Evolutionary conservation across 2,329 filamentous ascomycete genomes (phyloP).

Genomic region (Colletotrichum graminicola): DNA sequence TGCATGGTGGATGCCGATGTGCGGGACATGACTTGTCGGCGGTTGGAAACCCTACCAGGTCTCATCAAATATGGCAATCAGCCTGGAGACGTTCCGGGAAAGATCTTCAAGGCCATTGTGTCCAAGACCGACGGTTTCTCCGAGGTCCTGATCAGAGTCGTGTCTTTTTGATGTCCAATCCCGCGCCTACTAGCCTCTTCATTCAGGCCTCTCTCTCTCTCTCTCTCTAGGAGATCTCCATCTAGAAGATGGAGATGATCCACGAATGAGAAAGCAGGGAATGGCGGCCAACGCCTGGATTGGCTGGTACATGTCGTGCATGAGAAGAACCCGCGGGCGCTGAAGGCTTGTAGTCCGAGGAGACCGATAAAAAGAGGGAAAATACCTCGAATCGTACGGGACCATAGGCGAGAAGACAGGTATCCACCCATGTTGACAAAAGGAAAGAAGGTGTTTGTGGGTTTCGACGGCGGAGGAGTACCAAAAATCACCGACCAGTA

Average conservation of each 20-base stretch:
- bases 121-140: neutral
- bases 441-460: neutral
- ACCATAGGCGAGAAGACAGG: conserved; percentile 2
- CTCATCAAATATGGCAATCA: conserved; percentile 28
- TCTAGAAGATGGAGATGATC: neutral
- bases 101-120: conserved; percentile 27
- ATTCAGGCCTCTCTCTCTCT: neutral
- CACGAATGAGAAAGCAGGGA: conserved; percentile 29
- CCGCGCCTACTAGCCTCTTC: conserved; percentile 3
- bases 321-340: conserved; percentile 12
- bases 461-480: neutral
- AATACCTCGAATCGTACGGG: conserved; percentile 24
- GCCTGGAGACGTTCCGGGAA: conserved; percentile 18
- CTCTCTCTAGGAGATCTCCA: neutral
- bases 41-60: conserved; percentile 19
- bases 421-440: neutral
- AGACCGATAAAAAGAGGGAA: conserved; percentile 5
- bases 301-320: conserved; percentile 35
- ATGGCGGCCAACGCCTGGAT: conserved; percentile 45
- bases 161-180: neutral
- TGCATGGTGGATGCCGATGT: conserved; percentile 36
- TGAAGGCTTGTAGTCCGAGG: neutral
- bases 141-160: neutral
- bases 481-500: conserved; percentile 26
- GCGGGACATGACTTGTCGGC: conserved; percentile 35